These are phyloP conservation scores for Prunus kanzakura DNA, from an alignment of 306 rosid genomes.

Conservation along the genomic window DNA sequence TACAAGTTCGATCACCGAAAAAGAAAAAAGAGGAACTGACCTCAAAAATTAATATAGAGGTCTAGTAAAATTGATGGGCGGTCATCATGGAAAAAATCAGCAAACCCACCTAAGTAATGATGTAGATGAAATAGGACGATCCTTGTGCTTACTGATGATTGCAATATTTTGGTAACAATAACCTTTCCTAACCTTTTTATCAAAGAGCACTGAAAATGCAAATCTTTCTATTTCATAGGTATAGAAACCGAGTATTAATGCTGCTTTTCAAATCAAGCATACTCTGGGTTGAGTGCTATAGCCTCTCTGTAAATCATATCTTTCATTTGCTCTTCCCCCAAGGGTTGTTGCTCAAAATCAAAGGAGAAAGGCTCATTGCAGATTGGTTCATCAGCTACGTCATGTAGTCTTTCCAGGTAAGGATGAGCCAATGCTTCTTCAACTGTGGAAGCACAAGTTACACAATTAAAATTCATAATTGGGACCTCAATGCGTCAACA, in stretches of 20 bases:
- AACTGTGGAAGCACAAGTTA: conserved; percentile 44
- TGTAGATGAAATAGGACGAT: conserved; percentile 27
- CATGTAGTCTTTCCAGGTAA: conserved; percentile 92
- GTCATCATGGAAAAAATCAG: conserved; percentile 23
- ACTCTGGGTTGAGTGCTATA: conserved; percentile 72
- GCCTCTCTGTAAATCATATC: conserved; percentile 93
- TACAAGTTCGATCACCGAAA: conserved; percentile 11
- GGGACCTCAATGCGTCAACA: not conserved
- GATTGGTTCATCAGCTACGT: conserved; percentile 84
- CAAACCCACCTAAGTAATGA: conserved; percentile 26
- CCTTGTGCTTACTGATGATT: conserved; percentile 10
- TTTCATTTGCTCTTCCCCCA: conserved; percentile 90
- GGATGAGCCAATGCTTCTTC: conserved; percentile 97
- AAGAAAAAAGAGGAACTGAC: conserved; percentile 3
- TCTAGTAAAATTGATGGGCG: conserved; percentile 31
- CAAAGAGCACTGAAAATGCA: conserved; percentile 20
- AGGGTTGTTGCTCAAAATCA: conserved; percentile 77
- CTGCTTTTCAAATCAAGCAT: conserved; percentile 36
- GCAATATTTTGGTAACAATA: not conserved
- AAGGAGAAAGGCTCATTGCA: conserved; percentile 74
- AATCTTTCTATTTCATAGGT: not conserved
- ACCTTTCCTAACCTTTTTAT: conserved; percentile 19
- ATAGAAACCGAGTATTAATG: not conserved
- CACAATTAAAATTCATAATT: not conserved
- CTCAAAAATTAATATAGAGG: conserved; percentile 28